Conservation (phyloP, 2,329 filamentous ascomycete genomes). For the Trichoderma cornu-damae region DNA sequence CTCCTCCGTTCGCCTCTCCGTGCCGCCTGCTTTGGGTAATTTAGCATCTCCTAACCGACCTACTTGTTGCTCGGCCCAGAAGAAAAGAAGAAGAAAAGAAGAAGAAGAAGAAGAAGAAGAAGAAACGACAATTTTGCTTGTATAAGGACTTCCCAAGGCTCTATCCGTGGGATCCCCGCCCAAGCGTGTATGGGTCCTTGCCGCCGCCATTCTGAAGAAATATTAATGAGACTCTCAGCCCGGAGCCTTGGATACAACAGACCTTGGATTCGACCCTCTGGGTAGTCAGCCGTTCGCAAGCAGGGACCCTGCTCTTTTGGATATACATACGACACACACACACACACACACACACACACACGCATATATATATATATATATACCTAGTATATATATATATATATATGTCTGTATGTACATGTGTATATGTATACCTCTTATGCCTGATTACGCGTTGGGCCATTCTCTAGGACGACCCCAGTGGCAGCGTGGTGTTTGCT, state of each 20-base stretch:
- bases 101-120: no score
- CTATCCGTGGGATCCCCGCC: background rate
- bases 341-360: background rate
- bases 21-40: background rate
- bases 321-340: no score
- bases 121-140: background rate
- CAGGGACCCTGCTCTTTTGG: background rate
- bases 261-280: background rate
- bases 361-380: background rate
- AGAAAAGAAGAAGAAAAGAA: background rate
- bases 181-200: background rate
- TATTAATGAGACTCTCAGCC: conserved; percentile 1
- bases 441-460: background rate
- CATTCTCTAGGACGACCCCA: background rate
- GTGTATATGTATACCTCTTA: background rate
- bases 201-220: background rate
- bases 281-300: background rate
- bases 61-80: background rate
- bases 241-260: background rate
- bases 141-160: background rate
- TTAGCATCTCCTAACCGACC: background rate
- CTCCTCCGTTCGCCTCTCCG: background rate
- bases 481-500: background rate
- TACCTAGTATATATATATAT: background rate
- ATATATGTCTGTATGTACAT: no score